Base-by-base conservation (phyloP, 2,329 filamentous ascomycete genomes). In the Calycina marina region DNA sequence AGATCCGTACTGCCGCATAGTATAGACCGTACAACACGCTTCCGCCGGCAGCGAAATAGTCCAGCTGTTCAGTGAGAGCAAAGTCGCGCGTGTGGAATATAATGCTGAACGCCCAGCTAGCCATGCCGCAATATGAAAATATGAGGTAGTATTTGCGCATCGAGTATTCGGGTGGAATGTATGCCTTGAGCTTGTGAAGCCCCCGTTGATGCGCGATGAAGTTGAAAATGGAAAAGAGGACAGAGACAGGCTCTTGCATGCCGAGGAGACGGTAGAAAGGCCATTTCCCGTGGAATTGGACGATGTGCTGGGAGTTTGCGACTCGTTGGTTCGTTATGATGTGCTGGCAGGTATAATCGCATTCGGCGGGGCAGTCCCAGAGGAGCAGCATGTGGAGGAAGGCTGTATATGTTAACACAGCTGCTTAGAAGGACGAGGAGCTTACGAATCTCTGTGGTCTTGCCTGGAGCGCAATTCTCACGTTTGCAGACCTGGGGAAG, bases 241-340 rank as follows among this genome's bases (percentile, higher is more conserved):
- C 88, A 31, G 77, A 85, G 55, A 86, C 84, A 37, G 88, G 85
- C 61, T 98, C 90, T 60, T 98, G 90, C 63, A 93, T 79, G 55
- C 90, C 90, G 33, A 92, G 59, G 50, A 94, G 69, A 44, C 90
- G 81, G 56, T 77, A 66, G 60, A 98, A 98, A 24, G 90, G 90
- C 90, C 90, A 98, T 69, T 98, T 98, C 18, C 90, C 90, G 61
- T 98, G 85, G 64, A 86, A 98, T 60, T 98, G 90, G 35, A 88
- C 77, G 30, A 94, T 58, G 8, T 75, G 69, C 17, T 72, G 69
- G 38, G 72, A 68, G 40, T 69, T 62, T 15, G 69, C 61, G 43
- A 85, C 59, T 41, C 88, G 83, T 37, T 61, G 60, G 46, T 71
- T 59, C 35, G 90, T 96, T 38, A 92, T 67, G 54, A 93, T 78